Evolutionary conservation across 202 grass and related monocot species (phyloP).

Genomic region (Setaria italica): DNA sequence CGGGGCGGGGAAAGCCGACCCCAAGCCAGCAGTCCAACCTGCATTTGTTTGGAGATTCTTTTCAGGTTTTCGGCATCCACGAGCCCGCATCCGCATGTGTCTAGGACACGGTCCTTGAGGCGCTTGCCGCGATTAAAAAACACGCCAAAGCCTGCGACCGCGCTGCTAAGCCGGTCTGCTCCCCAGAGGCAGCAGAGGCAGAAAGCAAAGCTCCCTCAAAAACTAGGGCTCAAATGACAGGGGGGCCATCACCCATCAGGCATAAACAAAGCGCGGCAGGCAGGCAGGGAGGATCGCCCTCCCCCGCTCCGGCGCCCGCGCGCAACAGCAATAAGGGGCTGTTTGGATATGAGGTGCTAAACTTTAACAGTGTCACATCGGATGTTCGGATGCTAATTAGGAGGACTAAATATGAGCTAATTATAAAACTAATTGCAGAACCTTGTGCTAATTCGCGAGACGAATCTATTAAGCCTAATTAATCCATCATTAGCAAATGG

Average conservation of each 20-base stretch:
- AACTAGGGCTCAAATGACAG: constrained; percentile 14
- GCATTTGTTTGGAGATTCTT: constrained; percentile 6
- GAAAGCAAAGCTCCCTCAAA: constrained; percentile 26
- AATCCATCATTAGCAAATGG: too few species aligned
- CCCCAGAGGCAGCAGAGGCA: constrained; percentile 38
- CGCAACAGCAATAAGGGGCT: constrained; percentile 20
- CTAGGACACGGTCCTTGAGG: constrained; percentile 17
- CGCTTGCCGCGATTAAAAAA: constrained; percentile 17
- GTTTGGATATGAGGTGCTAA: too few species aligned
- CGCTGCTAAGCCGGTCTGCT: constrained; percentile 34
- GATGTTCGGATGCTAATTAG: too few species aligned
- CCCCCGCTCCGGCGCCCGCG: constrained; percentile 29
- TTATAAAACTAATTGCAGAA: too few species aligned
- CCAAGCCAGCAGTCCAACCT: neutral
- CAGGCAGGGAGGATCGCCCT: constrained; percentile 23
- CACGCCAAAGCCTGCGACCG: constrained; percentile 46
- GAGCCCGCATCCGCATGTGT: neutral
- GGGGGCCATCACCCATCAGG: neutral
- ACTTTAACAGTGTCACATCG: too few species aligned
- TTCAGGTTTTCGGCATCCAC: constrained; percentile 3
- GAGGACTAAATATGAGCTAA: too few species aligned
- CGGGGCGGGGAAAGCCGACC: neutral
- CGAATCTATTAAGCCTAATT: too few species aligned
- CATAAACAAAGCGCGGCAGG: constrained; percentile 11
- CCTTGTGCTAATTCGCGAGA: too few species aligned